Evolutionary conservation across 192 early-diverging fungal species (phyloP).

Genomic region (Coemansia sp.): DNA sequence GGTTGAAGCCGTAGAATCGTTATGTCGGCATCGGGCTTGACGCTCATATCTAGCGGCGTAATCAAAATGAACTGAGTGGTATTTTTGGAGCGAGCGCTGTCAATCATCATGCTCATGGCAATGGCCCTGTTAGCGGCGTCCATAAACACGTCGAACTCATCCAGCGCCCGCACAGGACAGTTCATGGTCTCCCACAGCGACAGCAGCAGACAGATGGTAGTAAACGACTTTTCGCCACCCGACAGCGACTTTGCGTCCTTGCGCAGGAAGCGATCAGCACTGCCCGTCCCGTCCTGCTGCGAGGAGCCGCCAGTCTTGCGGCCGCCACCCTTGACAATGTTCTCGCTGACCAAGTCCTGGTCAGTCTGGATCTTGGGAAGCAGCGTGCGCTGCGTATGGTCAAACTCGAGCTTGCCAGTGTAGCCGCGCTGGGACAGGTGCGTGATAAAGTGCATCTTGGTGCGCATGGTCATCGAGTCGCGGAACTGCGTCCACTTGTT

Average conservation of each 20-base stretch:
- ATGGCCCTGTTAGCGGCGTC: conserved; percentile 93
- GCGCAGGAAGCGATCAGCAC: conserved; percentile 26
- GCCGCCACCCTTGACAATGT: neutral
- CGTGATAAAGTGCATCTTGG: conserved; percentile 70
- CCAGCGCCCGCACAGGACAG: conserved; percentile 89
- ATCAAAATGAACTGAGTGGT: conserved; percentile 94
- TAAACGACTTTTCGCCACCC: conserved; percentile 97
- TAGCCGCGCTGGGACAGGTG: conserved; percentile 82
- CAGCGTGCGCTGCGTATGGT: conserved; percentile 66
- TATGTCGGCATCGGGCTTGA: conserved; percentile 51
- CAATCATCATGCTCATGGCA: conserved; percentile 88
- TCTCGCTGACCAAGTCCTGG: conserved; percentile 37
- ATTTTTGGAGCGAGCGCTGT: conserved; percentile 66
- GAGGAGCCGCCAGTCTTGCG: conserved; percentile 4
- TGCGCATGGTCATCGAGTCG: conserved; percentile 70
- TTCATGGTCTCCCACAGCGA: conserved; percentile 93
- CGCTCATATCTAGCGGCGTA: conserved; percentile 88
- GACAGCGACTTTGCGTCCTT: conserved; percentile 93
- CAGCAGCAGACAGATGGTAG: conserved; percentile 89
- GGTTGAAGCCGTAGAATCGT: conserved; percentile 57
- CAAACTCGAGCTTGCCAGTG: conserved; percentile 73
- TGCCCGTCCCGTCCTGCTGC: conserved; percentile 1
- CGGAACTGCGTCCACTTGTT: conserved; percentile 68
- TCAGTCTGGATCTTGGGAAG: conserved; percentile 62
- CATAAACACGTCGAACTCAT: conserved; percentile 99